These are phyloP conservation scores for Hypomyces rosellus DNA, from an alignment of 2,329 filamentous ascomycete genomes.

Conservation along the genomic window DNA sequence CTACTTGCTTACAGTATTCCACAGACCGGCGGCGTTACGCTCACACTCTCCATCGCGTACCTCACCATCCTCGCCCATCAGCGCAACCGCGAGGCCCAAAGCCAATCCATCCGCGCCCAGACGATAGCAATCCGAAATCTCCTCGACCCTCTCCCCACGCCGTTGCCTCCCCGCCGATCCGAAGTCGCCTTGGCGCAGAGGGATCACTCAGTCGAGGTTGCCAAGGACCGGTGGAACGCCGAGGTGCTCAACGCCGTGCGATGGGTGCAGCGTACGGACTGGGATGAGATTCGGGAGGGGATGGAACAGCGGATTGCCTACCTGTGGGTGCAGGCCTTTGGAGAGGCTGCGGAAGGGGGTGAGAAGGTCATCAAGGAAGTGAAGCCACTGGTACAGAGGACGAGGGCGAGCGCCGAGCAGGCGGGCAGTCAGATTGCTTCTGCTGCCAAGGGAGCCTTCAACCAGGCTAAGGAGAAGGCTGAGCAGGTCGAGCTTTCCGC, in stretches of 20 bases:
- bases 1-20: conserved; percentile 6
- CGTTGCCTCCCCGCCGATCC: conserved; percentile 43
- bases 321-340: conserved; percentile 38
- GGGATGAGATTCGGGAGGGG: conserved; percentile 54
- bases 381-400: conserved; percentile 28
- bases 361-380: conserved; percentile 23
- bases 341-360: conserved; percentile 24
- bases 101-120: conserved; percentile 51
- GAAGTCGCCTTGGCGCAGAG: conserved; percentile 46
- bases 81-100: conserved; percentile 56
- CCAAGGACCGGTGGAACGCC: conserved; percentile 73
- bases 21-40: conserved; percentile 67
- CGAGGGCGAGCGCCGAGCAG: conserved; percentile 19
- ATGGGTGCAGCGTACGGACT: conserved; percentile 61
- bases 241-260: conserved; percentile 62
- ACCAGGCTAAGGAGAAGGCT: conserved; percentile 23
- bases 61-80: conserved; percentile 65
- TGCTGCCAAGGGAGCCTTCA: conserved; percentile 31
- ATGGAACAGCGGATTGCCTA: conserved; percentile 44
- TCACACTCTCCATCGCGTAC: conserved; percentile 69
- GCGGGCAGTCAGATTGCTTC: conserved; percentile 22
- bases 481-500: conserved; percentile 22
- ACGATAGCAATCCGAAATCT: conserved; percentile 47
- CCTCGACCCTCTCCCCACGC: conserved; percentile 41
- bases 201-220: conserved; percentile 54